A percentile compares a stretch with the other conserved stretches of the same genome.
These are phyloP conservation scores for Monascus ruber DNA, from an alignment of 2,329 filamentous ascomycete genomes.

Conservation along the genomic window DNA sequence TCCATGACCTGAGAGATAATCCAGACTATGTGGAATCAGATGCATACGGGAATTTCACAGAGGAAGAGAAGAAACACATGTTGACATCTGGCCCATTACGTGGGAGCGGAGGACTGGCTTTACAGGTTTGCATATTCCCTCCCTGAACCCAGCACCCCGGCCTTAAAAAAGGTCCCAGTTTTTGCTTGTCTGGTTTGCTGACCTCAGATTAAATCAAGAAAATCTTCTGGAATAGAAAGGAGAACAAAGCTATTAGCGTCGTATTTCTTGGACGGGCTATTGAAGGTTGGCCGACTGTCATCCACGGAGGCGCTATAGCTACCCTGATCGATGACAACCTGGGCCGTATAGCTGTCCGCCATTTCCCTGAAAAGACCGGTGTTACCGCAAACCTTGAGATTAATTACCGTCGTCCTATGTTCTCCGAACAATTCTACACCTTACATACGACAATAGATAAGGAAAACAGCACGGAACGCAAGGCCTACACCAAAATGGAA, in stretches of 20 bases:
- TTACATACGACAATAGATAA: conserved; percentile 38
- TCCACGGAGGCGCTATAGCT: conserved; percentile 60
- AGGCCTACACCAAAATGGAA: conserved; percentile 25
- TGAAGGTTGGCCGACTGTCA: conserved; percentile 58
- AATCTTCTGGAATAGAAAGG: conserved; percentile 51
- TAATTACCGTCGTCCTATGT: conserved; percentile 51
- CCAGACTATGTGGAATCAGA: conserved; percentile 29
- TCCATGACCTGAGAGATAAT: conserved; percentile 25
- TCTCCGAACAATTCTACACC: conserved; percentile 53
- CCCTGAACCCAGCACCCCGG: conserved; percentile 7
- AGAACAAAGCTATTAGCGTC: conserved; percentile 50
- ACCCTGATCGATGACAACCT: conserved; percentile 60
- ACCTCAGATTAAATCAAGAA: conserved; percentile 35
- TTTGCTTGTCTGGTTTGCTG: too few relatives aligned
- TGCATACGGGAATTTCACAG: conserved; percentile 26
- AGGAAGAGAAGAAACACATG: conserved; percentile 21
- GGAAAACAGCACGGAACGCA: conserved; percentile 27
- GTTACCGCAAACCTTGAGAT: conserved; percentile 49
- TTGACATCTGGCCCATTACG: conserved; percentile 30
- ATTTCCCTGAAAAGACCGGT: conserved; percentile 39
- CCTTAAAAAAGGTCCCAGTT: neutral
- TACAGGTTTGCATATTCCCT: conserved; percentile 25
- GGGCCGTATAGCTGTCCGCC: conserved; percentile 47
- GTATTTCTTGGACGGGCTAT: conserved; percentile 56
- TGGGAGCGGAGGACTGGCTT: conserved; percentile 28